Base-by-base conservation (phyloP, 768 basidiomycete genomes). In the Boletus fagicola region DNA sequence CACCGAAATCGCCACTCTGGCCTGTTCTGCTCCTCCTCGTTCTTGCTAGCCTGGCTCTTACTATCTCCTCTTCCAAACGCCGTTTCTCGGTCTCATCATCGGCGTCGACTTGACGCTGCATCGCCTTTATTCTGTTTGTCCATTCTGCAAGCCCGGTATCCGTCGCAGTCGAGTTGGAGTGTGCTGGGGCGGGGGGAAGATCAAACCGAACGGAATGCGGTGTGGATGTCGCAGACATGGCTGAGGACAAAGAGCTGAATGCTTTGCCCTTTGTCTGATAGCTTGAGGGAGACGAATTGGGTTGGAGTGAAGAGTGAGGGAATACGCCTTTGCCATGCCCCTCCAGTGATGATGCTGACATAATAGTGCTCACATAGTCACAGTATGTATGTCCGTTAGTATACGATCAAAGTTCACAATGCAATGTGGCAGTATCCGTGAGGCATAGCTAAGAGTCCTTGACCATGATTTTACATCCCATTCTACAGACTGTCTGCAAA, bases 41-140 rank as follows among this genome's bases (percentile, higher is more conserved):
- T 51, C 81, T 66, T 31, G 80, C 80, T n/a, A 79, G 60, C 47
- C 81, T 66, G 16, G 80, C 79, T 33, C 78, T 73, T 24, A 68
- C 67, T 49, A 92, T 81, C 65, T 81, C 80, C 54, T 80, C 74
- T 65, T 82, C 80, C 2, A 93, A 78, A 53, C 84, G 78, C 49
- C 79, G 82, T 67, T 90, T 83, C 64, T 93, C 91, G 7, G 79
- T 82, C 67, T 90, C 89, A 56, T 91, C 90, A 59, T 90, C 87
- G 15, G 85, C 85, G 60, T 93, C 90, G 26, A 91, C 86, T 64
- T 91, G 88, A 57, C 83, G 81, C 68, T 92, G 90, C 71, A 92
- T 73, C 16, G 83, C 87, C 68, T 86, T 87, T 69, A 93, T 90
- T 76, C 80, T 86, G 72, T 75, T 86, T 15, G 90, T 82, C 90